Percentiles rank a stretch among this genome's conserved stretches.
These are phyloP conservation scores for Blastomyces silverae DNA, from an alignment of 2,329 filamentous ascomycete genomes.

Conservation along the genomic window DNA sequence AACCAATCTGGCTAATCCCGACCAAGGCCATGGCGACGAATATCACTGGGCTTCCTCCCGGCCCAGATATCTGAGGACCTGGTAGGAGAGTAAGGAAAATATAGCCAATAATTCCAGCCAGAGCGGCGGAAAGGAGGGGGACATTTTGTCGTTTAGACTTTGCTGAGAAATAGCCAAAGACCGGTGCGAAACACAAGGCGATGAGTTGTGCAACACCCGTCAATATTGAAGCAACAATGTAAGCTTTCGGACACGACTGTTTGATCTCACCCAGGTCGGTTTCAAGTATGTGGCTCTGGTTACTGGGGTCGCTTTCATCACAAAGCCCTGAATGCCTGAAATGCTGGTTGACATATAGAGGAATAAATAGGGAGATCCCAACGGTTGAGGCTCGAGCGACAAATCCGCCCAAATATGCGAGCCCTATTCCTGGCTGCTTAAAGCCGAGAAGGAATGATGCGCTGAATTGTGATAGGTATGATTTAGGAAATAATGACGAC, in stretches of 20 bases:
- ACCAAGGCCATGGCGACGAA: conserved; percentile 73
- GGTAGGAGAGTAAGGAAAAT: conserved; percentile 64
- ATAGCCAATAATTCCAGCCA: conserved; percentile 73
- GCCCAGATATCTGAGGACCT: conserved; percentile 67
- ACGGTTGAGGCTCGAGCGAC: conserved; percentile 92
- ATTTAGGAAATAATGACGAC: conserved; percentile 17
- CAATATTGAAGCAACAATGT: conserved; percentile 77
- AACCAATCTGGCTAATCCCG: conserved; percentile 89
- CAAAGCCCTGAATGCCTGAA: conserved; percentile 79
- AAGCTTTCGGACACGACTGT: conserved; percentile 75
- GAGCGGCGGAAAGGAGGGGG: conserved; percentile 65
- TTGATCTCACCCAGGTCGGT: conserved; percentile 58
- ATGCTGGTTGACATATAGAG: conserved; percentile 84
- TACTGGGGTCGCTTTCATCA: conserved; percentile 38
- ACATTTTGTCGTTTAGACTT: conserved; percentile 60
- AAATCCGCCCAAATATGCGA: conserved; percentile 90
- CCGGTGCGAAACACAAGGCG: conserved; percentile 73
- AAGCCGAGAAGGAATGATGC: conserved; percentile 64
- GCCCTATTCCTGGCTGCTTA: conserved; percentile 66
- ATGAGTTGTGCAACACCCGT: conserved; percentile 84
- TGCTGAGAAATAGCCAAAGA: conserved; percentile 81
- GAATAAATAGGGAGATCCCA: conserved; percentile 89
- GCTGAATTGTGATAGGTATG: conserved; percentile 51
- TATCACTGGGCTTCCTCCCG: conserved; percentile 61
- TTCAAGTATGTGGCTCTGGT: conserved; percentile 28